A percentile compares a stretch with the other conserved stretches of the same genome.
Conservation (phyloP, 2,329 filamentous ascomycete species). For the Endoconidiophora polonica region DNA sequence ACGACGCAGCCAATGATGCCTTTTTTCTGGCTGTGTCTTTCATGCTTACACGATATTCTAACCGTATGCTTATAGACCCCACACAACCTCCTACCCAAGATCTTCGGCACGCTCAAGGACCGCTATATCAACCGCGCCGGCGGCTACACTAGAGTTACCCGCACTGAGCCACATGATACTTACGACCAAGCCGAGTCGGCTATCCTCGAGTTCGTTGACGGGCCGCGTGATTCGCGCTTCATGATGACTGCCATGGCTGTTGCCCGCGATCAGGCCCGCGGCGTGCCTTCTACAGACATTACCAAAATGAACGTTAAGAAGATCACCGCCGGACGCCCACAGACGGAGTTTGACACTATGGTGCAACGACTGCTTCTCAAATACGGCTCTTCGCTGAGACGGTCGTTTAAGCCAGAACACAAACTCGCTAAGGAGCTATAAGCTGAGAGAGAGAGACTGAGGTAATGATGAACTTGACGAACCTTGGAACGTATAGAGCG, state of each 20-base stretch:
- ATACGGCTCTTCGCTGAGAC: conserved; percentile 13
- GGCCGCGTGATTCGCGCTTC: conserved; percentile 84
- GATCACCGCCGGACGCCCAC: conserved; percentile 59
- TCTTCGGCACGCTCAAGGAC: conserved; percentile 66
- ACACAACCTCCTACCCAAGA: conserved; percentile 57
- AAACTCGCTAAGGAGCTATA: conserved; percentile 11
- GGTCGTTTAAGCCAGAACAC: conserved; percentile 14
- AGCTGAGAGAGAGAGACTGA: neutral
- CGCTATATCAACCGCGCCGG: conserved; percentile 68
- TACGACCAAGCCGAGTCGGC: conserved; percentile 76
- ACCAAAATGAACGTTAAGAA: conserved; percentile 69
- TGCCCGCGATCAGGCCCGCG: conserved; percentile 41
- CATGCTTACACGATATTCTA: neutral
- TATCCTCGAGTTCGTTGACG: conserved; percentile 89
- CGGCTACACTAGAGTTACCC: conserved; percentile 87
- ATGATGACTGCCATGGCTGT: conserved; percentile 80
- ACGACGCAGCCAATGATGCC: neutral
- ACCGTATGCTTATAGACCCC: conserved; percentile 36
- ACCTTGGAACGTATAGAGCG: neutral
- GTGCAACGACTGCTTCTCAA: conserved; percentile 29
- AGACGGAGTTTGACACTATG: conserved; percentile 50
- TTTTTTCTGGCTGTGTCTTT: neutral
- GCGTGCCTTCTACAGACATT: conserved; percentile 46
- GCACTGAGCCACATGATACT: conserved; percentile 72
- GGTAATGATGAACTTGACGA: neutral